Percentiles rank a stretch among this genome's conserved stretches.
These are phyloP conservation scores for Yamadazyma triangularis DNA, from an alignment of 1,139 yeast genomes.

Conservation along the genomic window DNA sequence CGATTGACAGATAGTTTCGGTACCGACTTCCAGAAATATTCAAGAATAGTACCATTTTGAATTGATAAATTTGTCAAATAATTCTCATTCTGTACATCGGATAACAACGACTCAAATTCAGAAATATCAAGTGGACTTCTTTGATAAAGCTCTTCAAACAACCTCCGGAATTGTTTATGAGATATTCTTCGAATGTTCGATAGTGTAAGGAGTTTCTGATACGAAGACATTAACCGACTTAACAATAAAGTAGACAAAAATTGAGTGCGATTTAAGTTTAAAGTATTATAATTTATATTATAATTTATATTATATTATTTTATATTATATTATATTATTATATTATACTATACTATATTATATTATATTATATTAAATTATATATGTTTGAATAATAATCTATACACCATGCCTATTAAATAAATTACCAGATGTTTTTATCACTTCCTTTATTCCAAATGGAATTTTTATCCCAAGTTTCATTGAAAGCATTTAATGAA, in stretches of 20 bases:
- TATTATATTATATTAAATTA: too few relatives aligned
- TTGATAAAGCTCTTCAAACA: slow-evolving; percentile 16
- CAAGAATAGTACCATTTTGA: too few relatives aligned
- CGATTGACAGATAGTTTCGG: slow-evolving; percentile 10
- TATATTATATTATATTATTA: too few relatives aligned
- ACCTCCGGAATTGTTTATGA: slow-evolving; percentile 14
- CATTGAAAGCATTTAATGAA: neutral
- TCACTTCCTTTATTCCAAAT: slow-evolving; percentile 11
- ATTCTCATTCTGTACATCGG: slow-evolving; percentile 9
- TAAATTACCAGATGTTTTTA: slow-evolving; percentile 13
- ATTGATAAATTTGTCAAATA: slow-evolving; percentile 7
- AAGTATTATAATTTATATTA: too few relatives aligned
- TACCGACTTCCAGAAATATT: slow-evolving; percentile 9
- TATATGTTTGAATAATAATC: too few relatives aligned
- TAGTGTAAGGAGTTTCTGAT: slow-evolving; percentile 12
- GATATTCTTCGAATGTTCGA: slow-evolving; percentile 12
- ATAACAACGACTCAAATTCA: slow-evolving; percentile 15
- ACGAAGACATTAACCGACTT: too few relatives aligned
- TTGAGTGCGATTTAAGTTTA: too few relatives aligned
- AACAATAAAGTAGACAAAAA: too few relatives aligned
- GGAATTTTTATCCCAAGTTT: slow-evolving; percentile 8
- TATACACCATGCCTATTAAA: neutral
- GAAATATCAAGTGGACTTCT: slow-evolving; percentile 8
- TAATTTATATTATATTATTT: too few relatives aligned
- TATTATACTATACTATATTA: too few relatives aligned